phyloP scores from a whole-genome alignment of 768 basidiomycete species.

The Boletus insuetus region DNA sequence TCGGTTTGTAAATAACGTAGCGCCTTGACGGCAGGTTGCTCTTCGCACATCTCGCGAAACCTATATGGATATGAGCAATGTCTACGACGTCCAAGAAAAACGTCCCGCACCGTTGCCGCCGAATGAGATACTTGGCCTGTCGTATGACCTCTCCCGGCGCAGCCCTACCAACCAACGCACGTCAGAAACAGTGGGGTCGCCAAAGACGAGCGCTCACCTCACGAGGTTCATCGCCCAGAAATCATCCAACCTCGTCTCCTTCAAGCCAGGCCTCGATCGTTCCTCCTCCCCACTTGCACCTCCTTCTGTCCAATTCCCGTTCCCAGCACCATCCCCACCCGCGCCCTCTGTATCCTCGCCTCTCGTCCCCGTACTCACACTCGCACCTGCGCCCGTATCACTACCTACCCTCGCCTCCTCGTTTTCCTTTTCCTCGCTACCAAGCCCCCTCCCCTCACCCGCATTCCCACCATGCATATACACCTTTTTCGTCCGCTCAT shows the following conservation, averaged over 20 bases:
- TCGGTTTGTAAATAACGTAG: slow-evolving; percentile 68
- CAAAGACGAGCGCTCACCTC: slow-evolving; percentile 42
- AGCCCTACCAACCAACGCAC: slow-evolving; percentile 40
- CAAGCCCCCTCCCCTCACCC: slow-evolving; percentile 35
- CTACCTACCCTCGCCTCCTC: neutral
- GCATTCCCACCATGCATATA: slow-evolving; percentile 81
- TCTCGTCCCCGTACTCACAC: neutral
- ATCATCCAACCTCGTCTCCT: slow-evolving; percentile 62
- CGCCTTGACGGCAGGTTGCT: slow-evolving; percentile 54
- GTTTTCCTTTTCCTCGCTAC: slow-evolving; percentile 27
- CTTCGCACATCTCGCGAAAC: slow-evolving; percentile 81
- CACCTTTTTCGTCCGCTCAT: slow-evolving; percentile 49
- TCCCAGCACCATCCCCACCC: neutral
- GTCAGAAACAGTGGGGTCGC: neutral
- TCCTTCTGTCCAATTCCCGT: slow-evolving; percentile 17
- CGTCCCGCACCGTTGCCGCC: slow-evolving; percentile 67
- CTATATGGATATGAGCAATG: slow-evolving; percentile 33
- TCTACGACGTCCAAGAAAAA: no score
- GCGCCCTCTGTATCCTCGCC: neutral
- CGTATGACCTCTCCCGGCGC: slow-evolving; percentile 61
- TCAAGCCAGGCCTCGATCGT: slow-evolving; percentile 2
- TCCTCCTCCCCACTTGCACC: slow-evolving; percentile 18
- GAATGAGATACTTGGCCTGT: slow-evolving; percentile 58
- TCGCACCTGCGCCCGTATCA: no score
- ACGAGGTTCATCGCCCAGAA: slow-evolving; percentile 73